phyloP scores from a whole-genome alignment of 176 grass and related monocot species.

The Typha latifolia region DNA sequence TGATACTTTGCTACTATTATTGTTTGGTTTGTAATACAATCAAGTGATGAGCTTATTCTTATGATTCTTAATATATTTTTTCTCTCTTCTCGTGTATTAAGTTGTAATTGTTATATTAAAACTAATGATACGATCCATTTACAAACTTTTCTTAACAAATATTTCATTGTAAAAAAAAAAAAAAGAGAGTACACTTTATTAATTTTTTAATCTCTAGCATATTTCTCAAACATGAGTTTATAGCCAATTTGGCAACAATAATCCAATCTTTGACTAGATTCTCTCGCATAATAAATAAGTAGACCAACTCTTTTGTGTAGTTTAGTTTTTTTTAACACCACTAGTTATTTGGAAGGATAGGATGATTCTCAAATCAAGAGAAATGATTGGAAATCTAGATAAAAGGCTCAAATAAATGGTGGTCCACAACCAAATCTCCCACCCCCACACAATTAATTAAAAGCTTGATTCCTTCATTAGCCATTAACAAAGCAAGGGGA shows the following conservation, averaged over 20 bases:
- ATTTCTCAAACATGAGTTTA: background rate
- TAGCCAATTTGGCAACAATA: background rate
- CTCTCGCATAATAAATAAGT: background rate
- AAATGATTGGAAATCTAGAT: background rate
- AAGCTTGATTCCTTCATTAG: conserved; percentile 17
- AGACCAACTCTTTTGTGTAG: background rate
- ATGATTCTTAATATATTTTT: too few relatives aligned
- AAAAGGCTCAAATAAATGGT: background rate
- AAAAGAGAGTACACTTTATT: too few relatives aligned
- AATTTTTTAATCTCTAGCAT: too few relatives aligned
- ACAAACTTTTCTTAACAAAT: too few relatives aligned
- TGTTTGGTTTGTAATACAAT: too few relatives aligned
- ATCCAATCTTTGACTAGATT: background rate
- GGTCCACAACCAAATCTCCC: background rate
- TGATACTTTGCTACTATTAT: too few relatives aligned
- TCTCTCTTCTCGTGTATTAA: too few relatives aligned
- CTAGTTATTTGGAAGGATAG: background rate
- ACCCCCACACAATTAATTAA: conserved; percentile 13
- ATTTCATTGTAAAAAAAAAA: too few relatives aligned
- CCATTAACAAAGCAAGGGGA: background rate
- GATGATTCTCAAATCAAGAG: conserved; percentile 1
- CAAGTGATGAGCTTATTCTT: too few relatives aligned
- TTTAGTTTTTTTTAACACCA: background rate
- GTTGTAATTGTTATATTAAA: too few relatives aligned
- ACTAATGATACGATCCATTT: too few relatives aligned